Base-by-base conservation (phyloP, 148 eudicot genomes). In the Agrostemma githago region DNA sequence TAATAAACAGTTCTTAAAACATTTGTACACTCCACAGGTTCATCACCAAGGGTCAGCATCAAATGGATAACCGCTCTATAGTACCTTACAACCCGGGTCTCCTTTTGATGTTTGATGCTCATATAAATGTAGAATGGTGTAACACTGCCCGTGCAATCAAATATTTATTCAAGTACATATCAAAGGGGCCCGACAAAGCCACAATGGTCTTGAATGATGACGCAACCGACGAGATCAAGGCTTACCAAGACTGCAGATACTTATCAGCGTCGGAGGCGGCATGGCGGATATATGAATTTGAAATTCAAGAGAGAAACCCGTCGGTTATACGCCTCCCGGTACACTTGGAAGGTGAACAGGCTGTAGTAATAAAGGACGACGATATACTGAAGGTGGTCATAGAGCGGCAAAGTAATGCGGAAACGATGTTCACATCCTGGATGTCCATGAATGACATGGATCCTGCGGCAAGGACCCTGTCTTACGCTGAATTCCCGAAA, bases 61-160 rank as follows among this genome's bases (percentile, higher is more conserved):
- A 21, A 0, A 11, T 82, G 4, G 77, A 78, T 56, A 82, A 72
- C 57, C 17, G 70, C 26, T 74, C 46, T 10, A 51, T 82, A 1
- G 64, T 78, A 0, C 81, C 82, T 0, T 78, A 78, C 21, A 78
- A 78, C 53, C 7, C 46, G 2, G 51, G 58, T 6, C 58, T 82
- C 0, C 21, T 78, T 0, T 2, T 70, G 56, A 78, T 39, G 65
- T 78, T 72, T 14, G 53, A 74, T 42, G 74, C 71, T 11, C 81
- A 81, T 57, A 81, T 77, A 1, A 82, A 82, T 51, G 79, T 78
- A 0, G 84, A 82, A 37, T 74, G 72, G 76, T 81, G 83, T 4
- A 73, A 77, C 57, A 46, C 68, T 1, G 21, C 79, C 6, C 38
- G 37, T 4, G 38, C 64, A 61, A 61, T 61, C 8, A 61, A 61